A percentile compares a stretch with the other conserved stretches of the same genome.
Evolutionary conservation across 2,329 filamentous ascomycete genomes (phyloP).

Genomic region (Cladophialophora yegresii): DNA sequence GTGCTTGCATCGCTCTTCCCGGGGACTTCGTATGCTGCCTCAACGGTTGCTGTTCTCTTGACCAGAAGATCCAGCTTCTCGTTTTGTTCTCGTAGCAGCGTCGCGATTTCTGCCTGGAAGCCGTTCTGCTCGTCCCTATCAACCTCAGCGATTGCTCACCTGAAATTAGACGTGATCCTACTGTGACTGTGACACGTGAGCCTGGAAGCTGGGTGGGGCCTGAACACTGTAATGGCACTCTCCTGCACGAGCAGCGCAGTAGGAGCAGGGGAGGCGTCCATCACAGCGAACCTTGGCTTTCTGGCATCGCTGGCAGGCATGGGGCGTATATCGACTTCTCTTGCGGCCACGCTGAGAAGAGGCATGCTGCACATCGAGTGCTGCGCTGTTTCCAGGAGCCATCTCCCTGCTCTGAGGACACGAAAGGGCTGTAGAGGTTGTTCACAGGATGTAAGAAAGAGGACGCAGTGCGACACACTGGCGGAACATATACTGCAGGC

Average conservation of each 20-base stretch:
- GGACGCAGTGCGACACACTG: neutral
- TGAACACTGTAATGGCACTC: slow-evolving; percentile 12
- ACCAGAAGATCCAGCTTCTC: slow-evolving; percentile 20
- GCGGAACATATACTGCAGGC: neutral
- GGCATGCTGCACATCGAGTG: neutral
- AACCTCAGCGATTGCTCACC: neutral
- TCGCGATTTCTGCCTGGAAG: slow-evolving; percentile 4
- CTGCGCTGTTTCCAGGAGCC: neutral
- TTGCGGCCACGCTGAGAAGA: slow-evolving; percentile 8
- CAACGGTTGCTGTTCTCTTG: slow-evolving; percentile 12
- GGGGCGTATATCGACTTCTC: slow-evolving; percentile 22
- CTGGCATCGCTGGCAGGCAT: slow-evolving; percentile 20
- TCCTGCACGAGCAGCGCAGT: slow-evolving; percentile 18
- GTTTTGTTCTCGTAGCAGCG: slow-evolving; percentile 13
- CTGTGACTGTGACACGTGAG: slow-evolving; percentile 4
- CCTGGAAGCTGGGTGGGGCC: slow-evolving; percentile 17
- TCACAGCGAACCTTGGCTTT: slow-evolving; percentile 20
- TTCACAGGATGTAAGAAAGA: neutral
- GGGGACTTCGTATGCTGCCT: slow-evolving; percentile 5
- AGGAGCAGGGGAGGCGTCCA: slow-evolving; percentile 16
- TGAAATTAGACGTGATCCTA: neutral
- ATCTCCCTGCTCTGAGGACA: neutral
- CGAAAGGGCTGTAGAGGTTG: neutral
- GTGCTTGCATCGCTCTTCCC: neutral
- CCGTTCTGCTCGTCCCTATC: slow-evolving; percentile 5